phyloP scores from a whole-genome alignment of 1,284 basidiomycete species.

The Fomitopsis pinicola region DNA sequence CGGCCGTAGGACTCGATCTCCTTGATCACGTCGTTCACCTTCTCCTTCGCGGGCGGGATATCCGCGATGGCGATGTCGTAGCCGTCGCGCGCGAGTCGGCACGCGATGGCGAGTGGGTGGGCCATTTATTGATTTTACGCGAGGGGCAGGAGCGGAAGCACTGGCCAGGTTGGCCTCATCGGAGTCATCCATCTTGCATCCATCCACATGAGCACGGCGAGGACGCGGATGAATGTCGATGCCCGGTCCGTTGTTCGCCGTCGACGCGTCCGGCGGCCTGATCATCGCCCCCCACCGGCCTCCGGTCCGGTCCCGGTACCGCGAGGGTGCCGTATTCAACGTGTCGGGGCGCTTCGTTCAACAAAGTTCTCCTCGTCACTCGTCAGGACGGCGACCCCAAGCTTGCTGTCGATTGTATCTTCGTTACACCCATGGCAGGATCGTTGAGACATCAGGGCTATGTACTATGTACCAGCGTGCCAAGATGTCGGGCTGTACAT shows the following conservation, averaged over 20 bases:
- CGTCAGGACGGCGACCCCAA: no score
- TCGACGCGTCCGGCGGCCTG: neutral
- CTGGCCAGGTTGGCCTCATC: neutral
- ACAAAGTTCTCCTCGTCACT: no score
- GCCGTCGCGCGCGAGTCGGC: constrained; percentile 37
- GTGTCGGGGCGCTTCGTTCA: no score
- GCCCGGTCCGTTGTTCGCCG: neutral
- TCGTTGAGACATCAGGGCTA: no score
- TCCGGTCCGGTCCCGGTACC: no score
- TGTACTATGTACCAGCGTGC: no score
- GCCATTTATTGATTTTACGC: neutral
- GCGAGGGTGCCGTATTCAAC: no score
- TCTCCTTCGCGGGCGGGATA: constrained; percentile 25
- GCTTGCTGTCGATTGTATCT: no score
- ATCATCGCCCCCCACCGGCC: neutral
- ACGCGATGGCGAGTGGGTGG: constrained; percentile 24
- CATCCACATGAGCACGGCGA: constrained; percentile 1
- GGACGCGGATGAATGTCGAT: neutral
- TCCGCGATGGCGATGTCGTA: constrained; percentile 36
- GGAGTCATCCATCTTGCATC: neutral
- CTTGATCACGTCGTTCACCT: constrained; percentile 26
- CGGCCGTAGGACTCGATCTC: constrained; percentile 31
- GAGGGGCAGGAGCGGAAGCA: neutral
- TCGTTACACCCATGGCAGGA: no score
- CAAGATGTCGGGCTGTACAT: no score